Base-by-base conservation (phyloP, 2,329 filamentous ascomycete species). In the Cordyceps cateniannulata region DNA sequence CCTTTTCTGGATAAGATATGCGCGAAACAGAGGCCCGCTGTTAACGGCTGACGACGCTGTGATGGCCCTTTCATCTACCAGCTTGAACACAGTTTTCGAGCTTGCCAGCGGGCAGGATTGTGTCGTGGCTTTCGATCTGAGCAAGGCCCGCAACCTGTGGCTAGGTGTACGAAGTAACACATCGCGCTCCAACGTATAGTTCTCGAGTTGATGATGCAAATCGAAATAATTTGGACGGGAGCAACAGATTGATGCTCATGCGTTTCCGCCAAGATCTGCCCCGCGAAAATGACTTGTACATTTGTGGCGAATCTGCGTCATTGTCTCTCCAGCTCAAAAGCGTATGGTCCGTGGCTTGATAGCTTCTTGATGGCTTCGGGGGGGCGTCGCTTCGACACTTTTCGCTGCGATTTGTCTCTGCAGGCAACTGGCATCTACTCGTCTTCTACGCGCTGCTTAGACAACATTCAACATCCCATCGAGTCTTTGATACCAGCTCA, bases 41-140 rank as follows among this genome's bases (percentile, higher is more conserved):
- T 51, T n/a, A 10, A 51, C 50, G 38, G 47, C 38, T 59, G 32
- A 45, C 45, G 32, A n/a, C 25, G 52, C 25, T n/a, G 42, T 12
- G 14, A 56, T 48, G 45, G 40, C 25, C 22, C 40, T 32, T 44
- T 56, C n/a, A n/a, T n/a, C n/a, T n/a, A n/a, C n/a, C n/a, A 12
- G 32, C 32, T 35, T 35, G 2, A 35, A 35, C 32, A 12, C 8
- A 14, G 22, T 24, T 27, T 58, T 18, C 7, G 3, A 45, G n/a
- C 25, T 44, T 12, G 35, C 24, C 47, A 59, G 25, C 27, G 29
- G 49, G 27, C 54, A 35, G 24, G 54, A 40, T 44, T 51, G 32
- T 44, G n/a, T 42, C 14, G 56, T 51, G 56, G 56, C 56, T 59
- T 32, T 51, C 56, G 56, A 59, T 51, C 56, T 59, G 38, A 32